A percentile compares a stretch with the other conserved stretches of the same genome.
Evolutionary conservation across 208 protist species (phyloP).

Genomic region (Leishmania tarentolae): DNA sequence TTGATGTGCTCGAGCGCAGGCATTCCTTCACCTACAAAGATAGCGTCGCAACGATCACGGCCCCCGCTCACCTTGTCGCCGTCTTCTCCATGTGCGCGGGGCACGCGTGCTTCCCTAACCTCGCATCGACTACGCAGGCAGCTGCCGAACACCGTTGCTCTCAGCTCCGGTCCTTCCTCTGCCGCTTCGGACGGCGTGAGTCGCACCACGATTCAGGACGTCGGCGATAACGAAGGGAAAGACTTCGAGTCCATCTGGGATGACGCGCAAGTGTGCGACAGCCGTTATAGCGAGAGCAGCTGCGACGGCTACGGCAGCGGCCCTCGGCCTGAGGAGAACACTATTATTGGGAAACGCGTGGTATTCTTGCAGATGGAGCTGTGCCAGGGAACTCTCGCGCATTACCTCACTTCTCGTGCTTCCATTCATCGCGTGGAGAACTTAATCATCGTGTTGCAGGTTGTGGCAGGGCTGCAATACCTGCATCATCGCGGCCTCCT

Average conservation of each 20-base stretch:
- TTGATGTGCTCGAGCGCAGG: not conserved
- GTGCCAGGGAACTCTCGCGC: conserved; percentile 77
- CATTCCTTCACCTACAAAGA: not conserved
- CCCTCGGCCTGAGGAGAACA: not conserved
- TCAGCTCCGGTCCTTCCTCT: not conserved
- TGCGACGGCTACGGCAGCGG: not conserved
- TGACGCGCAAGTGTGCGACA: not conserved
- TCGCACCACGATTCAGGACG: not conserved
- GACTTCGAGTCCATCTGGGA: not conserved
- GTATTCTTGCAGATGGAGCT: conserved; percentile 91
- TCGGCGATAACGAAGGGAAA: not conserved
- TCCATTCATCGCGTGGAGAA: conserved; percentile 76
- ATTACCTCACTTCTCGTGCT: conserved; percentile 46
- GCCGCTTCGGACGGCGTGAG: not conserved
- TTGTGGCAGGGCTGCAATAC: conserved; percentile 65
- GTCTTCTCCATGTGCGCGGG: not conserved
- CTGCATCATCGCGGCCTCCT: conserved; percentile 67
- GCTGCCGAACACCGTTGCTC: not conserved
- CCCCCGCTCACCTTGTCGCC: not conserved
- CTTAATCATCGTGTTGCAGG: conserved; percentile 71
- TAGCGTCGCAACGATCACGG: not conserved
- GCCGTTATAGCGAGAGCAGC: not conserved
- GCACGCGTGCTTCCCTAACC: not conserved
- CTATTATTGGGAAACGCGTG: conserved; percentile 52
- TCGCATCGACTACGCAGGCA: not conserved